phyloP scores from a whole-genome alignment of 495 filamentous ascomycete species.

The Cercophora newfieldiana region DNA sequence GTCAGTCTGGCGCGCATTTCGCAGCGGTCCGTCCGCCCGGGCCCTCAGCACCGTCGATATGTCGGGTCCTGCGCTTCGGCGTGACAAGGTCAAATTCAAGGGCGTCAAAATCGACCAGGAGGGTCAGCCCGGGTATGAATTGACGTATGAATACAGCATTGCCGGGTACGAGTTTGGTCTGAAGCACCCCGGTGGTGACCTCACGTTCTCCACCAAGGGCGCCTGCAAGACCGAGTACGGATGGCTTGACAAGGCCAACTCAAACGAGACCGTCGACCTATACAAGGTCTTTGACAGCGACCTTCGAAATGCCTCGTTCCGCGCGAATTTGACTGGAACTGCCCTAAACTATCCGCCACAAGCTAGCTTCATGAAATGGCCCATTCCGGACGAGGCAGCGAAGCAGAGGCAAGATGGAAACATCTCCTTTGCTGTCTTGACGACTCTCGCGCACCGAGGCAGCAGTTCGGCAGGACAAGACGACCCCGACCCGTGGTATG shows the following conservation, averaged over 20 bases:
- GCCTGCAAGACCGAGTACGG: conserved; percentile 15
- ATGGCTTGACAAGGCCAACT: not conserved
- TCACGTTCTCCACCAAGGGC: not conserved
- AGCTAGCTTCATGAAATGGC: not conserved
- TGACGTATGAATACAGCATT: conserved; percentile 12
- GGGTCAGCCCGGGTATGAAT: conserved; percentile 3
- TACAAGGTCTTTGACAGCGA: not conserved
- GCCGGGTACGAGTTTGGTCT: conserved; percentile 10
- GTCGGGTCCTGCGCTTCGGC: not conserved
- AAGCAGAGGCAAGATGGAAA: not conserved
- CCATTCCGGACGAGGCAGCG: not conserved
- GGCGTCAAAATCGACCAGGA: no score
- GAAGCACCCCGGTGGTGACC: not conserved
- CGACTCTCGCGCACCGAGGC: not conserved
- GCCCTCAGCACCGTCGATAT: conserved; percentile 13
- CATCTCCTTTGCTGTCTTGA: conserved; percentile 6
- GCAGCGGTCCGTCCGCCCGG: not conserved
- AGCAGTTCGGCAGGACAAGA: not conserved
- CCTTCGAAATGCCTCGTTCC: not conserved
- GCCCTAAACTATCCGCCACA: not conserved
- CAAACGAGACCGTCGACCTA: not conserved
- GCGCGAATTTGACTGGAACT: not conserved
- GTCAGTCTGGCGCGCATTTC: not conserved
- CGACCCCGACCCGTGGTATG: conserved; percentile 16
- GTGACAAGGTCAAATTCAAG: not conserved